phyloP scores from a whole-genome alignment of 1,284 basidiomycete species.

The Takashimella koratensis region DNA sequence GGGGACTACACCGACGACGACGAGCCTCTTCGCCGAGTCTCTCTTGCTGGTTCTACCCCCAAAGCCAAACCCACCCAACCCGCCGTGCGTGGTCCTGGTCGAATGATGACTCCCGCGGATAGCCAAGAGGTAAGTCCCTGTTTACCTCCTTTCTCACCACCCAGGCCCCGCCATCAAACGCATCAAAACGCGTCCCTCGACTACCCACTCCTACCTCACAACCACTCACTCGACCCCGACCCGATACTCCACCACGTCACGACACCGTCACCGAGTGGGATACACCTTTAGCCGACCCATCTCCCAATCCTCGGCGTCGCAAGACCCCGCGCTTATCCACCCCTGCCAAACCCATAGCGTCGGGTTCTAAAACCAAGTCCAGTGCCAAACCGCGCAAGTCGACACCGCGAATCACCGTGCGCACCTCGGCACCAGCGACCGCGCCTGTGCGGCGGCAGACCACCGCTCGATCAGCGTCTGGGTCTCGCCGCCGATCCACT shows the following conservation, averaged over 20 bases:
- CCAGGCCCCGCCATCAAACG: not conserved
- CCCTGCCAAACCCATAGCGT: not conserved
- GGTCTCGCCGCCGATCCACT: not conserved
- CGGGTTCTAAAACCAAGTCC: no score
- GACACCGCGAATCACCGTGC: not conserved
- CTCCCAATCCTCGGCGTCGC: constrained; percentile 29
- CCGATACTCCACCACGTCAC: constrained; percentile 24
- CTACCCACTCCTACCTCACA: constrained; percentile 31
- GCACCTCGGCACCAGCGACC: not conserved
- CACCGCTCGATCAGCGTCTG: not conserved
- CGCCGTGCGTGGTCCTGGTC: constrained; percentile 12
- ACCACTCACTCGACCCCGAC: constrained; percentile 18
- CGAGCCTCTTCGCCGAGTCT: not conserved
- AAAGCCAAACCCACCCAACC: not conserved
- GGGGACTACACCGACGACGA: not conserved
- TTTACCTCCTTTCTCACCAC: no score
- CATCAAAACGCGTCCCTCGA: constrained; percentile 8
- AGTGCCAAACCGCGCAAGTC: no score
- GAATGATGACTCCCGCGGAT: constrained; percentile 33
- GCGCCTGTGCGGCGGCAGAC: not conserved
- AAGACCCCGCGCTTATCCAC: constrained; percentile 22
- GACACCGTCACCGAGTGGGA: constrained; percentile 13
- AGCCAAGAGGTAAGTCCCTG: constrained; percentile 30
- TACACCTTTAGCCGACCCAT: constrained; percentile 16
- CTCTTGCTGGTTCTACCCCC: not conserved